Evolutionary conservation across 2,329 filamentous ascomycete genomes (phyloP), one percentile per base, ranked within the genome.

Genomic region (Fusarium solani-melongenae): DNA sequence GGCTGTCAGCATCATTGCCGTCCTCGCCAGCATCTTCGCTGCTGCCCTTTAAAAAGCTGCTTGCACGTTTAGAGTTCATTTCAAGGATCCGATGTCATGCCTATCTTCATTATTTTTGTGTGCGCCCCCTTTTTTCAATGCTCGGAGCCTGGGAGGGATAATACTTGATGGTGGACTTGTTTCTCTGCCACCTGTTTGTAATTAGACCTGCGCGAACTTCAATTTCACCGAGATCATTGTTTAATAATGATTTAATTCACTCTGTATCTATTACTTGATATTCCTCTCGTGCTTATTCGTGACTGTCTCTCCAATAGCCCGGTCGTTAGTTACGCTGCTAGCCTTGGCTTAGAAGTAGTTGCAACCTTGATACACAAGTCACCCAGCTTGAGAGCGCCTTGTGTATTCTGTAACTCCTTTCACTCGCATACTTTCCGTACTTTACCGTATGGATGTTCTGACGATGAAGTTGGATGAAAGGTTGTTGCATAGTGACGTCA

Each of bases 1-100:
- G 61, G 74, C 72, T 33, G 44, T 73, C 69, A 71, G 72, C 65
- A 49, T 57, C 22, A 41, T 76, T 58, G 69, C 74, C 20, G 38
- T 73, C 44, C 61, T 76, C 10, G 74, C 74, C 59, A 70, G 67
- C 39, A 31, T 76, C 49, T 58, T 64, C 34, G 73, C 57, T 36
- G 74, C 74, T 61, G 60, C 69, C 34, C 55, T 76, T 44, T 76
- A 76, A 57, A 39, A 38, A 33, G 27, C 49, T 36, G 17, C 20
- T 22, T 36, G 20, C 33, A 15, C 20, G 12, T 38, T 57, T 57
- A 36, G 53, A 34, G 7, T 56, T 22, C n/a, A 20, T 34, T 34
- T 59, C 27, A 33, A 59, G 17, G 57, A 60, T 46, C 24, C 33
- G 27, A 53, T 29, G 62, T 46, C 17, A 22, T 64, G 67, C 17